Conservation (phyloP, 2,329 filamentous ascomycete species). For the Calonectria pteridis region DNA sequence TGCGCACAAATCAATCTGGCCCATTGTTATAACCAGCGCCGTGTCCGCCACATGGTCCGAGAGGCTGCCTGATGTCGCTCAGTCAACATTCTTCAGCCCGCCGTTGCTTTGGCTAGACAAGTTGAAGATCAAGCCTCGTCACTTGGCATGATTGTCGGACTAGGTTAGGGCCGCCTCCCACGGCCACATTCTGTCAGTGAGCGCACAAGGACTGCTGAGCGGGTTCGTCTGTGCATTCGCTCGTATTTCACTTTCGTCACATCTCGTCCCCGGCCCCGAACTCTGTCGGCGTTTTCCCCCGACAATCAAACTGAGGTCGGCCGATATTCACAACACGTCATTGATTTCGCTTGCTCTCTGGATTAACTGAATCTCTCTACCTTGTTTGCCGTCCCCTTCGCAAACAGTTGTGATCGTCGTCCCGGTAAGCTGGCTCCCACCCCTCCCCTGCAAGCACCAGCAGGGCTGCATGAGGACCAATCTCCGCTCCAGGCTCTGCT, state of each 20-base stretch:
- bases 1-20: constrained; percentile 27
- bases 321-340: not conserved
- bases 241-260: not conserved
- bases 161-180: not conserved
- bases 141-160: constrained; percentile 17
- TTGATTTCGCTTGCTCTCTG: not conserved
- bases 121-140: constrained; percentile 19
- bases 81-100: constrained; percentile 15
- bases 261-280: not conserved
- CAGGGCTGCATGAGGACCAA: constrained; percentile 32
- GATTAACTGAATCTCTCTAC: not conserved
- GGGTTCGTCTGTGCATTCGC: constrained; percentile 25
- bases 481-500: constrained; percentile 37
- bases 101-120: not conserved
- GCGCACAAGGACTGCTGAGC: not conserved
- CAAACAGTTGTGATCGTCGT: constrained; percentile 18
- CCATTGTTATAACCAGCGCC: constrained; percentile 18
- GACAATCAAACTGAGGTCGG: not conserved
- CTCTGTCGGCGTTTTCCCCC: not conserved
- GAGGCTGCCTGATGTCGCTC: constrained; percentile 23
- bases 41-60: constrained; percentile 31
- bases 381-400: constrained; percentile 26
- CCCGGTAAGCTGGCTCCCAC: constrained; percentile 33
- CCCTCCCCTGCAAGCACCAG: constrained; percentile 37
- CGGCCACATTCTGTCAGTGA: constrained; percentile 1